A percentile compares a stretch with the other conserved stretches of the same genome.
These are phyloP conservation scores for Parmelia sp. DNA, from an alignment of 495 filamentous ascomycete genomes.

Conservation along the genomic window DNA sequence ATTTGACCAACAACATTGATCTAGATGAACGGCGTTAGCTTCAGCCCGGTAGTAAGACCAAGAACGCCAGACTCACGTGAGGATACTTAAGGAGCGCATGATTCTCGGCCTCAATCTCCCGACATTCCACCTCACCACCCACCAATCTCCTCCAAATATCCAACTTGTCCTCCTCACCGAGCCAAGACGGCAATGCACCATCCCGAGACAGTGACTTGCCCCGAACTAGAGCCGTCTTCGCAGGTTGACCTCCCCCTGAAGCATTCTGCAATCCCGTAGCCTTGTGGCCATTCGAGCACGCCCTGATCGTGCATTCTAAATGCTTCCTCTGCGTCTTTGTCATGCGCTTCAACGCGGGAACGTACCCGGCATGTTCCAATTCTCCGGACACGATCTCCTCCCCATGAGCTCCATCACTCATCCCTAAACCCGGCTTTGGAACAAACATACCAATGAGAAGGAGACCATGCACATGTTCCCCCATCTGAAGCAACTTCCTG, in stretches of 20 bases:
- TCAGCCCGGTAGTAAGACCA: background rate
- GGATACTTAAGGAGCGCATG: slow-evolving; percentile 7
- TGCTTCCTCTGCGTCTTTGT: slow-evolving; percentile 13
- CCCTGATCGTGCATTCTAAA: slow-evolving; percentile 9
- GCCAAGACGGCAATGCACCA: slow-evolving; percentile 8
- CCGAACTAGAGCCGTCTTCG: background rate
- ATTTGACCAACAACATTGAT: slow-evolving; percentile 12
- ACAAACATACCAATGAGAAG: slow-evolving; percentile 15
- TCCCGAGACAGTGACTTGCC: slow-evolving; percentile 8
- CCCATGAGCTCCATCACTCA: slow-evolving; percentile 7
- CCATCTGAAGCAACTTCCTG: slow-evolving; percentile 9
- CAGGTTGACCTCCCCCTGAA: slow-evolving; percentile 2
- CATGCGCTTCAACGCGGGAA: slow-evolving; percentile 10
- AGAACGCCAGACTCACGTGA: slow-evolving; percentile 12
- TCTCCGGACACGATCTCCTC: slow-evolving; percentile 3
- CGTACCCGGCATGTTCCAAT: slow-evolving; percentile 4
- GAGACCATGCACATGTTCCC: slow-evolving; percentile 10
- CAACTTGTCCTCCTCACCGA: slow-evolving; percentile 3
- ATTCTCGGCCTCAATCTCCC: slow-evolving; percentile 8
- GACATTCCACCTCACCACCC: slow-evolving; percentile 11
- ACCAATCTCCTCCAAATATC: slow-evolving; percentile 6
- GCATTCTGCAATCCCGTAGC: slow-evolving; percentile 1
- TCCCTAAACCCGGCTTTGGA: slow-evolving; percentile 12
- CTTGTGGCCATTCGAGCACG: slow-evolving; percentile 7
- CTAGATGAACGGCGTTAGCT: slow-evolving; percentile 9